Evolutionary conservation across 441 rosid genomes (phyloP).

Genomic region (Gossypium schwendimanii): DNA sequence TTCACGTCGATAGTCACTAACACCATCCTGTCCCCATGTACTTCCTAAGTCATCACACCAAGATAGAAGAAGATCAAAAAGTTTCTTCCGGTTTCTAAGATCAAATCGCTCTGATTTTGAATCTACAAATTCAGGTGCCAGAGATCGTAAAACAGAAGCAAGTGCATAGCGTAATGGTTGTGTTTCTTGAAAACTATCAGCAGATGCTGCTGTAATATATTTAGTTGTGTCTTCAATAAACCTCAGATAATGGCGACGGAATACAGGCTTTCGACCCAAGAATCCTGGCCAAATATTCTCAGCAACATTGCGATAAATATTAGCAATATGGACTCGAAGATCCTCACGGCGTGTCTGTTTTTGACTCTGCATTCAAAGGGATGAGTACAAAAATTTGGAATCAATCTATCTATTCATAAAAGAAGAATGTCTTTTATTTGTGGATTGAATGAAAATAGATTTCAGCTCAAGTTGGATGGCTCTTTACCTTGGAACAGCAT

Average conservation of each 20-base stretch:
- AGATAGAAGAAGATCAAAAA: conserved; percentile 84
- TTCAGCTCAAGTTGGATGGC: background rate
- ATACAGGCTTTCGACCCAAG: conserved; percentile 77
- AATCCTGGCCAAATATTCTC: conserved; percentile 98
- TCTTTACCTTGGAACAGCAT: background rate
- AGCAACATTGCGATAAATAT: conserved; percentile 76
- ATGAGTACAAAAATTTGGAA: background rate
- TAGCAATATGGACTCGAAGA: conserved; percentile 79
- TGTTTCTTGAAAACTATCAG: conserved; percentile 88
- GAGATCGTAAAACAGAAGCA: conserved; percentile 80
- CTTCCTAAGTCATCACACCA: conserved; percentile 89
- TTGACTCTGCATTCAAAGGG: conserved; percentile 62
- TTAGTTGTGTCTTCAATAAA: conserved; percentile 86
- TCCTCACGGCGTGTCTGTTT: conserved; percentile 90
- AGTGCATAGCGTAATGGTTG: conserved; percentile 93
- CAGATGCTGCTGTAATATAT: conserved; percentile 49
- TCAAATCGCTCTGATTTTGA: conserved; percentile 91
- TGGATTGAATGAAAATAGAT: background rate
- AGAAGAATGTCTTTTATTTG: background rate
- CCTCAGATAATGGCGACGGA: conserved; percentile 86
- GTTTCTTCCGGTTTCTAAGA: conserved; percentile 76
- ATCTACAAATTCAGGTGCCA: conserved; percentile 97
- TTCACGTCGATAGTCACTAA: conserved; percentile 92
- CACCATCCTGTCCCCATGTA: conserved; percentile 89
- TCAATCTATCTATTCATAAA: background rate